These are phyloP conservation scores for Colletotrichum trifolii DNA, from an alignment of 2,329 filamentous ascomycete species.

Conservation along the genomic window DNA sequence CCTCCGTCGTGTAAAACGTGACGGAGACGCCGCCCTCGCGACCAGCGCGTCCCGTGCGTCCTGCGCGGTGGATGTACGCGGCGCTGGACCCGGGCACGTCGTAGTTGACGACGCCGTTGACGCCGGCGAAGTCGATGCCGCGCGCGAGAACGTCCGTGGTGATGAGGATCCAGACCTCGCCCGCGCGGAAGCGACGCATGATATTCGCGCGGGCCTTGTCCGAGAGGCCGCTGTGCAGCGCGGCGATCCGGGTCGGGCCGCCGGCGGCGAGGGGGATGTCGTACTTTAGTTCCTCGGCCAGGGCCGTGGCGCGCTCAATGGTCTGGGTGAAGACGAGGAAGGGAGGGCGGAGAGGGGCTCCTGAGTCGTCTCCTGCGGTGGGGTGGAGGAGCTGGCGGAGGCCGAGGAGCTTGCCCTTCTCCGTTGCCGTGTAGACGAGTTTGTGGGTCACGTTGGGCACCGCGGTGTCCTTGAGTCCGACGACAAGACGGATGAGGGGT, in stretches of 20 bases:
- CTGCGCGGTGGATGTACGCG: conserved; percentile 92
- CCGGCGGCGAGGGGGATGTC: conserved; percentile 92
- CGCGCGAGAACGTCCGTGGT: conserved; percentile 94
- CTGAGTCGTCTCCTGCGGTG: conserved; percentile 64
- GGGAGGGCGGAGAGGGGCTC: conserved; percentile 78
- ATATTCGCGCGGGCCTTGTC: conserved; percentile 80
- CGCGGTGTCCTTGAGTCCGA: conserved; percentile 96
- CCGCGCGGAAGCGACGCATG: conserved; percentile 89
- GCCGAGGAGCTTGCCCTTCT: conserved; percentile 92
- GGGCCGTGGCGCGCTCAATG: conserved; percentile 86
- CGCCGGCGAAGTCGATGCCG: conserved; percentile 92
- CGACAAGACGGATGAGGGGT: conserved; percentile 83
- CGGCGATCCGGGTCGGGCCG: conserved; percentile 84
- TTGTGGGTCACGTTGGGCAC: conserved; percentile 92
- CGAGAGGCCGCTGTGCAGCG: conserved; percentile 88
- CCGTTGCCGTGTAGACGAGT: conserved; percentile 89
- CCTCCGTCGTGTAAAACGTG: conserved; percentile 95
- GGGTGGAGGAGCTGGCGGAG: conserved; percentile 91
- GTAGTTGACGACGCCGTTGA: conserved; percentile 98
- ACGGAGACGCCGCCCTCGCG: conserved; percentile 89
- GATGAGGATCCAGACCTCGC: conserved; percentile 95
- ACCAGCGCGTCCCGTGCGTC: conserved; percentile 89
- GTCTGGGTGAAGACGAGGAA: conserved; percentile 98
- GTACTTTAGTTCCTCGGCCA: conserved; percentile 91
- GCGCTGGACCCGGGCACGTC: conserved; percentile 94